Percentiles rank a stretch among this genome's conserved stretches.
Conservation (phyloP, 805 yeast species). For the Lipomyces spencermartinsiae region DNA sequence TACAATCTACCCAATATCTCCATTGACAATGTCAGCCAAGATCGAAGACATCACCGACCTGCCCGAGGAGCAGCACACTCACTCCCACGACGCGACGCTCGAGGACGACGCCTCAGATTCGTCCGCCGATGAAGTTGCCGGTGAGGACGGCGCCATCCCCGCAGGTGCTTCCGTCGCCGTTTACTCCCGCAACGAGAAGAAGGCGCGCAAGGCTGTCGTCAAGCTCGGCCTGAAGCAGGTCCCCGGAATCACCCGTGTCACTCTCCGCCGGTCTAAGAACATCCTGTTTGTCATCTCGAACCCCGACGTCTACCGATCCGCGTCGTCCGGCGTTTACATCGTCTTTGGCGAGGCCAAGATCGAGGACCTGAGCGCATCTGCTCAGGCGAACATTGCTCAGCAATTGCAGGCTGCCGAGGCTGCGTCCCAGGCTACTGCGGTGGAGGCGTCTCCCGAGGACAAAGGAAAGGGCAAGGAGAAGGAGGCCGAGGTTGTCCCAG, state of each 20-base stretch:
- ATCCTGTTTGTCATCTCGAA: slow-evolving; percentile 86
- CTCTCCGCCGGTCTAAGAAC: slow-evolving; percentile 86
- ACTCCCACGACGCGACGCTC: slow-evolving; percentile 11
- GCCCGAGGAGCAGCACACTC: slow-evolving; percentile 22
- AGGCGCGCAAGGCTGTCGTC: slow-evolving; percentile 88
- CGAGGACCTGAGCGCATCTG: slow-evolving; percentile 88
- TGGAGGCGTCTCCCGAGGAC: slow-evolving; percentile 44
- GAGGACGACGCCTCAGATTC: slow-evolving; percentile 39
- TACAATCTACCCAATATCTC: neutral
- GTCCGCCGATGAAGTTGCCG: slow-evolving; percentile 42
- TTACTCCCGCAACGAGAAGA: slow-evolving; percentile 89
- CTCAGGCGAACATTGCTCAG: slow-evolving; percentile 77
- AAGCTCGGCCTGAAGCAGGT: slow-evolving; percentile 89
- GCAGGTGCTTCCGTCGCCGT: slow-evolving; percentile 83
- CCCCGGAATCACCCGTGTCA: slow-evolving; percentile 92
- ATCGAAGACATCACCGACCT: slow-evolving; percentile 40
- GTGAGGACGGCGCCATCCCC: slow-evolving; percentile 59
- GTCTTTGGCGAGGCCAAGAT: slow-evolving; percentile 98
- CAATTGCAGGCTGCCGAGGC: slow-evolving; percentile 58
- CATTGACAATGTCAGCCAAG: slow-evolving; percentile 34
- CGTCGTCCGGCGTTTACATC: slow-evolving; percentile 88
- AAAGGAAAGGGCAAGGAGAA: slow-evolving; percentile 35
- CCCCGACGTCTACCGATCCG: slow-evolving; percentile 95
- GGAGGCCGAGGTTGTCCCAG: slow-evolving; percentile 64
- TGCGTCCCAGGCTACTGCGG: slow-evolving; percentile 44